Base-by-base conservation (phyloP, 139 green algal species). In the Haematococcus sp. region DNA sequence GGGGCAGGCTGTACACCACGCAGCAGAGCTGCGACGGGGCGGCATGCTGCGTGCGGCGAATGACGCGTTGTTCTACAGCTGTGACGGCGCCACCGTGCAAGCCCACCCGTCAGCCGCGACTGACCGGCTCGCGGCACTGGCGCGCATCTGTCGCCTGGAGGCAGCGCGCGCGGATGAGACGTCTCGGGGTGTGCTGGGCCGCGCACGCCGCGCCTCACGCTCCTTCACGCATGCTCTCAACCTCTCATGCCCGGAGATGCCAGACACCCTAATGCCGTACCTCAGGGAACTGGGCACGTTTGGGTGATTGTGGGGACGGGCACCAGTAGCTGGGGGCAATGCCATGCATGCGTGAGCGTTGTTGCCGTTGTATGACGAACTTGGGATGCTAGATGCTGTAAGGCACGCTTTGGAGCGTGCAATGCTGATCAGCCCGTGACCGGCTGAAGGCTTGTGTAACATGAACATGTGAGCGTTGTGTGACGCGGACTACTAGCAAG, bases 21-120 rank as follows among this genome's bases (percentile, higher is more conserved):
- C 22, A 25, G 52, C 52, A 35, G 58, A 33, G n/a, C n/a, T 30
- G 25, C 25, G n/a, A n/a, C 58, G 58, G 58, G n/a, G n/a, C 15
- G 58, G 11, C 23, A 40, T 65, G 58, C 58, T 65, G n/a, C 58
- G 30, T 9, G 58, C 58, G n/a, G 58, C 58, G 11, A 65, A 65
- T 30, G 58, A 65, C 9, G 58, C 58, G 58, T n/a, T 65, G 58
- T 34, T 40, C n/a, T 40, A 28, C n/a, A 40, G n/a, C 58, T 22
- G n/a, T 19, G n/a, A 40, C 9, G 2, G 2, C n/a, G 22, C 58
- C 33, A 22, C 9, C 58, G 11, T 65, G n/a, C 58, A 65, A n/a
- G n/a, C n/a, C n/a, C 58, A 19, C 23, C 25, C 25, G 23, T 65
- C 58, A 9, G 28, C 58, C 23, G 40, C 40, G 11, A 4, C 34